A percentile compares a stretch with the other conserved stretches of the same genome.
Conservation (phyloP, 2,329 filamentous ascomycete genomes). For the Metarhizium robertsii region DNA sequence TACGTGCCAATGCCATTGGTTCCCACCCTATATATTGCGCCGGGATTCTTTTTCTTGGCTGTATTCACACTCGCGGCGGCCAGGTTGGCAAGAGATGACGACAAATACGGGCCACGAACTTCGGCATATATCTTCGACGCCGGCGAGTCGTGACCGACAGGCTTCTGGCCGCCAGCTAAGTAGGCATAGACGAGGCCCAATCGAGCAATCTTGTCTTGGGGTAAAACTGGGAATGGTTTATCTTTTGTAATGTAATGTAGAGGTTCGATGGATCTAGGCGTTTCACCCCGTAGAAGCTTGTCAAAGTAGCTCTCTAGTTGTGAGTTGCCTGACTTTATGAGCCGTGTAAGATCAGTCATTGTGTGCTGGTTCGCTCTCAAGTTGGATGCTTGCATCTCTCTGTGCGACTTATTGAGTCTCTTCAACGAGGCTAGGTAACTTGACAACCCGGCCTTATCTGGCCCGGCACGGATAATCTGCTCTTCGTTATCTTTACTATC, state of each 20-base stretch:
- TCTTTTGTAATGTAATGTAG: slow-evolving; percentile 89
- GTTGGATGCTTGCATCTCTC: slow-evolving; percentile 82
- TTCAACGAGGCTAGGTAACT: slow-evolving; percentile 87
- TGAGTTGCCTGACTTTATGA: slow-evolving; percentile 70
- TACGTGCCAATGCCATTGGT: slow-evolving; percentile 91
- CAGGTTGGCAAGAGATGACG: slow-evolving; percentile 71
- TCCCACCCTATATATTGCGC: slow-evolving; percentile 77
- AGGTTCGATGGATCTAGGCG: slow-evolving; percentile 74
- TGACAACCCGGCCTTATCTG: slow-evolving; percentile 69
- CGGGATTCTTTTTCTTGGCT: slow-evolving; percentile 68
- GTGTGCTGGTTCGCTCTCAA: slow-evolving; percentile 86
- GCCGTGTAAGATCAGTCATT: slow-evolving; percentile 65
- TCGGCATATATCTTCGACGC: slow-evolving; percentile 80
- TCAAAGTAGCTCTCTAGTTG: slow-evolving; percentile 82
- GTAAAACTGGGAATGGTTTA: slow-evolving; percentile 70
- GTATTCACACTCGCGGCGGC: slow-evolving; percentile 80
- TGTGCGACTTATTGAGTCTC: slow-evolving; percentile 74
- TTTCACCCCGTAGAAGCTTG: slow-evolving; percentile 63
- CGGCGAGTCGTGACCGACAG: slow-evolving; percentile 51
- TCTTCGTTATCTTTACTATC: slow-evolving; percentile 91
- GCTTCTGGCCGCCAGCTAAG: slow-evolving; percentile 51
- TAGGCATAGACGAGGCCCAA: slow-evolving; percentile 72
- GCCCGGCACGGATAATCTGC: slow-evolving; percentile 79
- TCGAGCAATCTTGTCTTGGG: slow-evolving; percentile 65
- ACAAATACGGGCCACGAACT: slow-evolving; percentile 78